A percentile compares a stretch with the other conserved stretches of the same genome.
Evolutionary conservation across 1,284 basidiomycete species (phyloP).

Genomic region (Apiotrichum gamsii): DNA sequence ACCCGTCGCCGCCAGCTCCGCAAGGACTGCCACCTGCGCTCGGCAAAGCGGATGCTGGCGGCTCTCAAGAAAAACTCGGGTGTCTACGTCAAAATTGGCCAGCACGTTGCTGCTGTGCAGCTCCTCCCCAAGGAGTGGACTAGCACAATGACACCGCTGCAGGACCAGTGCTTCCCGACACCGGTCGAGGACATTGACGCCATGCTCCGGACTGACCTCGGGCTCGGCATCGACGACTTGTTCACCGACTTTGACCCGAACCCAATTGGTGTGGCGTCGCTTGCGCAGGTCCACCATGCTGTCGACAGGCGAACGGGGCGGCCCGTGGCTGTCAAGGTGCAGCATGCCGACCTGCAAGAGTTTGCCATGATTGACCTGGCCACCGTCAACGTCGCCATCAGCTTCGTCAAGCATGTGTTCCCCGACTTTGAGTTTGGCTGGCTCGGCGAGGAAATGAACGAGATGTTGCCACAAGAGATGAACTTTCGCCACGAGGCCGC

Average conservation of each 20-base stretch:
- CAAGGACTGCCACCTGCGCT: constrained; percentile 72
- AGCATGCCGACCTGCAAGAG: constrained; percentile 90
- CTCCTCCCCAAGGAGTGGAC: constrained; percentile 72
- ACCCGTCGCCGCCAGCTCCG: constrained; percentile 55
- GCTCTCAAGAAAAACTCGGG: constrained; percentile 79
- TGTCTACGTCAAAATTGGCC: constrained; percentile 55
- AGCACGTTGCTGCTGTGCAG: constrained; percentile 66
- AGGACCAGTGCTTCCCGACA: constrained; percentile 58
- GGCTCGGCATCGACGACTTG: constrained; percentile 39
- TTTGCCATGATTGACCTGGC: constrained; percentile 78
- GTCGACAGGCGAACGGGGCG: constrained; percentile 63
- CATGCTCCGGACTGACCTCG: constrained; percentile 41
- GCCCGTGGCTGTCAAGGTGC: constrained; percentile 90
- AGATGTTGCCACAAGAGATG: constrained; percentile 92
- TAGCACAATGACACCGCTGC: constrained; percentile 61
- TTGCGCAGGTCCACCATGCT: constrained; percentile 92
- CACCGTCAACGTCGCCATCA: constrained; percentile 51
- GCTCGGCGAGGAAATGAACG: constrained; percentile 87
- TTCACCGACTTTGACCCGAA: constrained; percentile 74
- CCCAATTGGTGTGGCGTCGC: constrained; percentile 88
- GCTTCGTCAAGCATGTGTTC: constrained; percentile 78
- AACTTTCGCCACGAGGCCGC: constrained; percentile 68
- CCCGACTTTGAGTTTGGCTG: constrained; percentile 75
- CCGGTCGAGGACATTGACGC: constrained; percentile 39
- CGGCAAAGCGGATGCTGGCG: constrained; percentile 66